Base-by-base conservation (phyloP, 2,329 filamentous ascomycete genomes). In the Chaetomium olivaceum region DNA sequence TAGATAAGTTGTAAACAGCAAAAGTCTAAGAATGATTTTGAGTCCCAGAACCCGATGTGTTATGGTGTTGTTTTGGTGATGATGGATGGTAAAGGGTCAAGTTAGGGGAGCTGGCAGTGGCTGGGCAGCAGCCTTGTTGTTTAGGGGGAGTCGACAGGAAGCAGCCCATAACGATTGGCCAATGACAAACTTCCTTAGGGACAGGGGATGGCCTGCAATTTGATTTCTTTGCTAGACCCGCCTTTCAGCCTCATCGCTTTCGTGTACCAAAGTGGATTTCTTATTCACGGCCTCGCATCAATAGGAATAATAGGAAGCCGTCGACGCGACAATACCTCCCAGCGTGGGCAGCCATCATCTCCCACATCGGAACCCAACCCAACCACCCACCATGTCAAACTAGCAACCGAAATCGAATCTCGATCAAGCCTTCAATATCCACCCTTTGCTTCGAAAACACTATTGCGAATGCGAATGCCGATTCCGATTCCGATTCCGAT, bases 191-290 rank as follows among this genome's bases (percentile, higher is more conserved):
- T 23, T 27, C n/a, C 12, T 11, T 5, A 6, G 3, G 3, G 21
- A 14, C 62, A 67, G 2, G 66, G 63, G 55, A n/a, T 57, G n/a
- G 19, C 27, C 33, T 39, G 58, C 36, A 43, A 61, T 11, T 31
- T 51, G 55, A 62, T 46, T 67, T 65, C 62, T 57, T 51, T 58
- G 50, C 48, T n/a, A 58, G 63, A 61, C 31, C 52, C 58, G 48
- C 52, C 50, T 23, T 65, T 70, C 68, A 70, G 68, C 68, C 68
- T 68, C 66, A 63, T 68, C 63, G 55, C 58, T 60, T 55, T 54
- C 58, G 36, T 54, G 58, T 25, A 55, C 19, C 7, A n/a, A 25
- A 61, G 63, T 61, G 58, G 58, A 52, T 31, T 58, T 43, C 63
- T 43, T 43, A 50, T 54, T 65, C 46, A 60, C 31, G 31, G 46